phyloP scores from a whole-genome alignment of 2,329 filamentous ascomycete species.

The Fusarium succisae region DNA sequence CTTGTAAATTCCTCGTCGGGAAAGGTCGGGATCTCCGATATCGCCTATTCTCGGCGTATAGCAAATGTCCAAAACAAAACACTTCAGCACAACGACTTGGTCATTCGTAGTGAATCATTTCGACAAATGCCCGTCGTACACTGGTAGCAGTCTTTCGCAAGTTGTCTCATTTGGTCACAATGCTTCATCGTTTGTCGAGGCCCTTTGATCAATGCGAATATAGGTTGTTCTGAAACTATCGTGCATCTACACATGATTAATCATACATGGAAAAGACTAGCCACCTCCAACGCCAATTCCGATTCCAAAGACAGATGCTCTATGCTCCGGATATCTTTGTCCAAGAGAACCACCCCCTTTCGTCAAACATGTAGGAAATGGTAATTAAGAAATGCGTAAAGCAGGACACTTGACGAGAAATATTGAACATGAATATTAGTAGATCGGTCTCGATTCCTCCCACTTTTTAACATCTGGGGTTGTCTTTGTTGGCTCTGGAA shows the following conservation, averaged over 20 bases:
- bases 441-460: constrained; percentile 55
- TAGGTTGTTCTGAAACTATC: constrained; percentile 5
- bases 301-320: constrained; percentile 16
- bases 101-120: neutral
- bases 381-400: constrained; percentile 11
- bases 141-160: neutral
- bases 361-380: constrained; percentile 23
- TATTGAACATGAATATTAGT: constrained; percentile 42
- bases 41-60: constrained; percentile 23
- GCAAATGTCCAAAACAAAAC: constrained; percentile 30
- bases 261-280: constrained; percentile 26
- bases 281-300: constrained; percentile 37
- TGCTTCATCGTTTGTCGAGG: neutral
- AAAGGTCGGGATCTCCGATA: constrained; percentile 41
- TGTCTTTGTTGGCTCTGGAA: constrained; percentile 39
- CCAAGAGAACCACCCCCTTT: constrained; percentile 14
- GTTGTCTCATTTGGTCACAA: neutral
- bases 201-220: neutral
- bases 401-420: neutral
- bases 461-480: constrained; percentile 49
- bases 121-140: neutral
- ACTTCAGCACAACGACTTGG: constrained; percentile 15
- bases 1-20: constrained; percentile 39
- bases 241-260: constrained; percentile 15
- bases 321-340: constrained; percentile 22